These are phyloP conservation scores for Saccharomycopsis sp. DNA, from an alignment of 805 yeast species.

Conservation along the genomic window DNA sequence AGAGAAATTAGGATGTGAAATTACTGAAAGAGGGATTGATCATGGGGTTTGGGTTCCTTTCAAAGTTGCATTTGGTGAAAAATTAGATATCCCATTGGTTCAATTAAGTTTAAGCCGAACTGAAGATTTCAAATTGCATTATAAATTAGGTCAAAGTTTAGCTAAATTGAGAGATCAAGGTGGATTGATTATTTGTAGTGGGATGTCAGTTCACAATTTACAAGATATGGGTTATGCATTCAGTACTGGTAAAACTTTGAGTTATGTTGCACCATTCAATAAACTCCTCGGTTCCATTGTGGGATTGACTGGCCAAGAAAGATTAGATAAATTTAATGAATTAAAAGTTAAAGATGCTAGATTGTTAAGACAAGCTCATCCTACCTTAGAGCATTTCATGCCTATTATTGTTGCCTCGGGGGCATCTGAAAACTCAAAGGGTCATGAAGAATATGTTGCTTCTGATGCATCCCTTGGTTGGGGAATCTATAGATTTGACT, in stretches of 20 bases:
- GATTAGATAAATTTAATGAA: constrained; percentile 33
- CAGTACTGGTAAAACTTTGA: constrained; percentile 27
- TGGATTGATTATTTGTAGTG: constrained; percentile 55
- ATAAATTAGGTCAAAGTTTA: constrained; percentile 50
- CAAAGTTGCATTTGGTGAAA: constrained; percentile 50
- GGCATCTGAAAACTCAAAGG: constrained; percentile 35
- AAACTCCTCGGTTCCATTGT: constrained; percentile 21
- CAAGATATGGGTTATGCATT: constrained; percentile 39
- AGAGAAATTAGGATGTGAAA: constrained; percentile 38
- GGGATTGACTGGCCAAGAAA: constrained; percentile 31
- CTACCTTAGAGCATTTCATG: constrained; percentile 67
- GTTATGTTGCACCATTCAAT: constrained; percentile 51
- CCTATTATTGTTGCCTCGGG: constrained; percentile 62
- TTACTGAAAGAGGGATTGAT: constrained; percentile 61
- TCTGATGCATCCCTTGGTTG: constrained; percentile 51
- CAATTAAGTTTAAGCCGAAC: constrained; percentile 42
- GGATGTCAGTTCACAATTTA: constrained; percentile 76
- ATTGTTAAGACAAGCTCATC: constrained; percentile 53
- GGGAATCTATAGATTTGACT: constrained; percentile 49
- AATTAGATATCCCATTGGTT: constrained; percentile 34
- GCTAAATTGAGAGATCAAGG: constrained; percentile 44
- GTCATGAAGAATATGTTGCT: constrained; percentile 40
- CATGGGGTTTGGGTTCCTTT: constrained; percentile 83
- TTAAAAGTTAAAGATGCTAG: constrained; percentile 27
- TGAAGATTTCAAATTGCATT: constrained; percentile 37